phyloP scores from a whole-genome alignment of 2,329 filamentous ascomycete species.

The Venturia nashicola region DNA sequence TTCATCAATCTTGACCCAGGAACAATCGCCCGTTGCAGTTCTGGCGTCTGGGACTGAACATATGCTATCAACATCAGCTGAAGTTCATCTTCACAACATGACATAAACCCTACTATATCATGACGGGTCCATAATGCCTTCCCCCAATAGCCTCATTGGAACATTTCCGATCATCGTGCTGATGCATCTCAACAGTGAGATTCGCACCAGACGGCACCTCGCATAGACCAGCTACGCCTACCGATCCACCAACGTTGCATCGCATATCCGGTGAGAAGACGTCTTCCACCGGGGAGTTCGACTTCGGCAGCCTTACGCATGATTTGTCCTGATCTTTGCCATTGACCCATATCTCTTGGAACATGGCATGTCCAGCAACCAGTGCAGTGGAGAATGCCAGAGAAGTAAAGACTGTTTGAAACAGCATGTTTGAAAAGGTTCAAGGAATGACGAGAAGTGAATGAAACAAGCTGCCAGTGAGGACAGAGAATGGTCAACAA shows the following conservation, averaged over 20 bases:
- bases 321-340: constrained; percentile 29
- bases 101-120: constrained; percentile 26
- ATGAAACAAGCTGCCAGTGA: not conserved
- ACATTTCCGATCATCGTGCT: constrained; percentile 37
- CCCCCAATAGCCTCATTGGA: constrained; percentile 40
- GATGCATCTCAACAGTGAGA: constrained; percentile 47
- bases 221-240: constrained; percentile 15
- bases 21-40: constrained; percentile 30
- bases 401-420: not conserved
- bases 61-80: constrained; percentile 11
- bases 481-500: not conserved
- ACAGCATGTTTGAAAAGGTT: not conserved
- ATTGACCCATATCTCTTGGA: constrained; percentile 40
- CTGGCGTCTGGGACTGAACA: constrained; percentile 32
- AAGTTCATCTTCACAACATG: constrained; percentile 21
- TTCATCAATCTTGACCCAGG: constrained; percentile 44
- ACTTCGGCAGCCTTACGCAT: constrained; percentile 37
- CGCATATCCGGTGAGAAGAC: constrained; percentile 37
- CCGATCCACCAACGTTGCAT: constrained; percentile 27
- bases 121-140: constrained; percentile 41
- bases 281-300: constrained; percentile 40
- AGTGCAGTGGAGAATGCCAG: not conserved
- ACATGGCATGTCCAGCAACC: constrained; percentile 35
- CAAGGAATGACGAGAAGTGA: not conserved
- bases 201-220: constrained; percentile 23